Conservation (phyloP, 768 basidiomycete genomes). For the Pleurotus platypus region DNA sequence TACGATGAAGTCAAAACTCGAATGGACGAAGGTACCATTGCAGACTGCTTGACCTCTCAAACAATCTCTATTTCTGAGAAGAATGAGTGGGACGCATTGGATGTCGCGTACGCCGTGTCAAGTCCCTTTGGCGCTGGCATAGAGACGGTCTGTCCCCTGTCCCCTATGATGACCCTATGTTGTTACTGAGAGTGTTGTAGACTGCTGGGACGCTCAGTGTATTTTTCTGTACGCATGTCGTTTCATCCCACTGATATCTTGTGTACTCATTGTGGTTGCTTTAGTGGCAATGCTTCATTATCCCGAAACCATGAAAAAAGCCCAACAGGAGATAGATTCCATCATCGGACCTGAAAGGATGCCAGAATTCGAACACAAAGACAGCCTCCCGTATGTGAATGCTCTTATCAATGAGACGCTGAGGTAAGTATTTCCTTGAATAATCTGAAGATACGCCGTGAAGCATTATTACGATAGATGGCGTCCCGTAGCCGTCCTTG, state of each 20-base stretch:
- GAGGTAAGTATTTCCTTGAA: constrained; percentile 14
- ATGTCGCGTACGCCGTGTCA: constrained; percentile 41
- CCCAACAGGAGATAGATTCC: constrained; percentile 35
- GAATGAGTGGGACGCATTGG: constrained; percentile 36
- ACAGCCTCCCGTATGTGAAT: constrained; percentile 29
- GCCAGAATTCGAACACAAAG: constrained; percentile 32
- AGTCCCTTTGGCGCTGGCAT: constrained; percentile 46
- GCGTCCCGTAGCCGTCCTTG: constrained; percentile 30
- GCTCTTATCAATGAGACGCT: constrained; percentile 37
- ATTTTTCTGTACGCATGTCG: constrained; percentile 25
- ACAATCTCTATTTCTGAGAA: constrained; percentile 30
- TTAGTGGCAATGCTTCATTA: constrained; percentile 36
- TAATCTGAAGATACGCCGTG: not conserved
- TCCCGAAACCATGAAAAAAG: constrained; percentile 33
- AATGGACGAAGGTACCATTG: constrained; percentile 33
- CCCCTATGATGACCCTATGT: not conserved
- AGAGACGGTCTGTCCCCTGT: constrained; percentile 29
- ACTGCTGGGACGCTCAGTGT: constrained; percentile 27
- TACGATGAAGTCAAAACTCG: constrained; percentile 39
- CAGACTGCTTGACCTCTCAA: constrained; percentile 36
- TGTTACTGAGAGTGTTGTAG: constrained; percentile 11
- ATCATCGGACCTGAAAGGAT: constrained; percentile 32
- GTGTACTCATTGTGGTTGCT: no score
- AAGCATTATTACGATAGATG: constrained; percentile 15
- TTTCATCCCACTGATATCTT: no score